phyloP scores from a whole-genome alignment of 495 filamentous ascomycete species.

The Neurospora sublineolata region DNA sequence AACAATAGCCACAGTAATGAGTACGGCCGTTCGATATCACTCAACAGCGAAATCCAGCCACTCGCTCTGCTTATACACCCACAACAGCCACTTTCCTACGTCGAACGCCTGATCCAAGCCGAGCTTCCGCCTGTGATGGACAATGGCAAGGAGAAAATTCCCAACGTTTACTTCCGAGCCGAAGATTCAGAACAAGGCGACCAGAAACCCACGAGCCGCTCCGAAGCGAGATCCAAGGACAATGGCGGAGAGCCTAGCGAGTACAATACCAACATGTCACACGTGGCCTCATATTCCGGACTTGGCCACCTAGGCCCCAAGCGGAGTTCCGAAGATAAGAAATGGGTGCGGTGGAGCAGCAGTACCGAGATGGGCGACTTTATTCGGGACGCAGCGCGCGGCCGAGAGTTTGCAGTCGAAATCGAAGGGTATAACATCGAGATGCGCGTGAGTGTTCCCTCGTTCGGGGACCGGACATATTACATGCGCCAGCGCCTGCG shows the following conservation, averaged over 20 bases:
- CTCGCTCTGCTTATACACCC: slow-evolving; percentile 84
- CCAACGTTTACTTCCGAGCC: slow-evolving; percentile 68
- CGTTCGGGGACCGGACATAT: slow-evolving; percentile 79
- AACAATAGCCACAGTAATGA: slow-evolving; percentile 32
- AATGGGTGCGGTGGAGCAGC: slow-evolving; percentile 83
- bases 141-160: slow-evolving; percentile 52
- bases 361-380: slow-evolving; percentile 92
- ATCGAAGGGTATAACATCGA: slow-evolving; percentile 62
- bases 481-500: slow-evolving; percentile 68
- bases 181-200: slow-evolving; percentile 57
- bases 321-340: slow-evolving; percentile 27
- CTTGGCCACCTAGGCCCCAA: slow-evolving; percentile 40
- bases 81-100: slow-evolving; percentile 84
- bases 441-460: slow-evolving; percentile 70
- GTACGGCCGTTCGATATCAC: slow-evolving; percentile 25
- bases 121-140: slow-evolving; percentile 65
- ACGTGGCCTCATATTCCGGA: slow-evolving; percentile 50
- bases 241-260: background rate
- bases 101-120: slow-evolving; percentile 81
- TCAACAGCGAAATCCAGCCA: slow-evolving; percentile 58
- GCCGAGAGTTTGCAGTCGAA: slow-evolving; percentile 71
- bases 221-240: slow-evolving; percentile 15
- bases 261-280: slow-evolving; percentile 7
- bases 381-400: slow-evolving; percentile 78
- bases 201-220: slow-evolving; percentile 22